Conservation (phyloP, 2,329 filamentous ascomycete genomes). For the Phymatotrichopsis omnivora region DNA sequence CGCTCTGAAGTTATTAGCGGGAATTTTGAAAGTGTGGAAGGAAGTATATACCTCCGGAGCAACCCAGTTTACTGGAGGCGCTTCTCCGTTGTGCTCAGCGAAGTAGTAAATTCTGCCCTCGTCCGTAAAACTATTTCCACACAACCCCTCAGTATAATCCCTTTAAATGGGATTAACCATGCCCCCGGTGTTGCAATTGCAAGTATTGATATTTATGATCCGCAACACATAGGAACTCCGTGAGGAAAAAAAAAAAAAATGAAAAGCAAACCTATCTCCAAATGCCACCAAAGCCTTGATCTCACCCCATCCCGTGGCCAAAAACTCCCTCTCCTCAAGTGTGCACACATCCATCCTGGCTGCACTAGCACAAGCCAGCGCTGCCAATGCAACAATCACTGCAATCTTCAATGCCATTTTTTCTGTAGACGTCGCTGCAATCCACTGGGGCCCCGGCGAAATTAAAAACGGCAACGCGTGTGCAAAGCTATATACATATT, state of each 20-base stretch:
- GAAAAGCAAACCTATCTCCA: conserved; percentile 19
- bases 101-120: conserved; percentile 59
- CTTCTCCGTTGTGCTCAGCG: conserved; percentile 44
- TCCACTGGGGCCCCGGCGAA: no score
- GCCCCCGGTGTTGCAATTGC: neutral
- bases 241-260: neutral
- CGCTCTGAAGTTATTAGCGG: conserved; percentile 35
- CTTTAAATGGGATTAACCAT: conserved; percentile 2
- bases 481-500: no score
- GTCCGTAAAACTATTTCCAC: conserved; percentile 50
- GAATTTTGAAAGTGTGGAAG: neutral
- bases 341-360: neutral
- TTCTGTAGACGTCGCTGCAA: no score
- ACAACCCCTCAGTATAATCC: neutral
- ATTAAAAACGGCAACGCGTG: no score
- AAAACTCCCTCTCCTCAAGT: neutral
- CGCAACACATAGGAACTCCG: neutral
- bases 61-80: conserved; percentile 46
- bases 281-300: conserved; percentile 23
- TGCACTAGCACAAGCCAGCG: conserved; percentile 5
- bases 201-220: neutral
- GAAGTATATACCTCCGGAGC: conserved; percentile 19
- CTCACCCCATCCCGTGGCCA: conserved; percentile 10
- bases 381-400: no score
- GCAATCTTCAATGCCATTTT: no score